Evolutionary conservation across 495 filamentous ascomycete species (phyloP).

Genomic region (Aspergillus baeticus): DNA sequence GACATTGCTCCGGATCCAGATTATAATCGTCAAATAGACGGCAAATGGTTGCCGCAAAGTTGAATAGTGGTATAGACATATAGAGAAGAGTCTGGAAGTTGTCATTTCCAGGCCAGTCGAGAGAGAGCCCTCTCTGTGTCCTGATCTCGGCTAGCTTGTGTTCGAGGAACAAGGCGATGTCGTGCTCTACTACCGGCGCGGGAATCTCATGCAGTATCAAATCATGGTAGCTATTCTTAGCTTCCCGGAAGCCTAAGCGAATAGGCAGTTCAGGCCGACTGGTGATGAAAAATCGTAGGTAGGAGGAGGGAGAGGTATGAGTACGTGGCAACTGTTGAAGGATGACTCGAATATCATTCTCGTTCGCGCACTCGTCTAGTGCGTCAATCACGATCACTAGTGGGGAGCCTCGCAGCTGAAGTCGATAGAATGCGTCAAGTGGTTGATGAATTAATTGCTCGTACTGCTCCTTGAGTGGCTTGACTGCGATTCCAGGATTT

Average conservation of each 20-base stretch:
- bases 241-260: constrained; percentile 26
- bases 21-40: neutral
- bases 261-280: constrained; percentile 48
- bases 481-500: constrained; percentile 19
- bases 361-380: constrained; percentile 49
- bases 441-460: constrained; percentile 44
- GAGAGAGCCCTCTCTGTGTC: constrained; percentile 8
- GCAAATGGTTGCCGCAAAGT: constrained; percentile 1
- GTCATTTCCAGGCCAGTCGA: constrained; percentile 42
- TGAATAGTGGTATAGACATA: constrained; percentile 26
- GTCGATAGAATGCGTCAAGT: constrained; percentile 19
- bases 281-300: constrained; percentile 31
- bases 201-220: constrained; percentile 14
- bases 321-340: constrained; percentile 33
- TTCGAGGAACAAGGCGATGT: constrained; percentile 25
- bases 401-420: neutral
- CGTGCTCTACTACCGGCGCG: constrained; percentile 22
- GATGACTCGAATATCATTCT: constrained; percentile 37
- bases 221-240: constrained; percentile 10
- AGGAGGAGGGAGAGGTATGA: neutral
- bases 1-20: constrained; percentile 16
- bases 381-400: constrained; percentile 48
- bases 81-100: constrained; percentile 14
- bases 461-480: constrained; percentile 43
- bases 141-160: constrained; percentile 19